phyloP scores from a whole-genome alignment of 2,329 filamentous ascomycete genomes.

The Penicillium fuscoglaucum region DNA sequence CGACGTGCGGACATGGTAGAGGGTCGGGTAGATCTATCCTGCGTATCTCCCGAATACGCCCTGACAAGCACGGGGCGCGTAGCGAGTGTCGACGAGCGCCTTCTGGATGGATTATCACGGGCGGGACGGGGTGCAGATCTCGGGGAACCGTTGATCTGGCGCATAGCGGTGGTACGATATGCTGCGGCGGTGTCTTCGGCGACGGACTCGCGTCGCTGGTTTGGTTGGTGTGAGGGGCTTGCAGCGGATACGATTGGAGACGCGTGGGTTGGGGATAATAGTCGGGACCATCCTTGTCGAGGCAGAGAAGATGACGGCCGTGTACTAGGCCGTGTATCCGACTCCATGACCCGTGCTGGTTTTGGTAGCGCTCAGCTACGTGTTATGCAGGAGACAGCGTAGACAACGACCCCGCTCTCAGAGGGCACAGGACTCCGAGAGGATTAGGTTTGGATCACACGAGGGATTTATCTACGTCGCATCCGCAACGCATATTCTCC shows the following conservation, averaged over 20 bases:
- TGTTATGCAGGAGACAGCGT: constrained; percentile 21
- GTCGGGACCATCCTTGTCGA: constrained; percentile 35
- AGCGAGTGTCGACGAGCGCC: constrained; percentile 32
- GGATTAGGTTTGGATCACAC: constrained; percentile 18
- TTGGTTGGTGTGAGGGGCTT: constrained; percentile 25
- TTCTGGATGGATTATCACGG: constrained; percentile 23
- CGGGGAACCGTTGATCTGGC: constrained; percentile 35
- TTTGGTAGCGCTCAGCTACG: neutral
- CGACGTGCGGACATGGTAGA: constrained; percentile 37
- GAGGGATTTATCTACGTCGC: constrained; percentile 22
- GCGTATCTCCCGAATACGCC: constrained; percentile 43
- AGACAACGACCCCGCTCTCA: constrained; percentile 23
- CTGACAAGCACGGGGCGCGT: constrained; percentile 48
- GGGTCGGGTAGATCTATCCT: constrained; percentile 27
- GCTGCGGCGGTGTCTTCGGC: constrained; percentile 23
- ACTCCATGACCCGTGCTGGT: constrained; percentile 32
- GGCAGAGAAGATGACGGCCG: constrained; percentile 32
- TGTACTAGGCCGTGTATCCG: constrained; percentile 30
- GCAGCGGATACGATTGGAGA: constrained; percentile 21
- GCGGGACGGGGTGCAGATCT: constrained; percentile 29
- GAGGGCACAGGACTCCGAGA: constrained; percentile 14
- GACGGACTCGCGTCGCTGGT: constrained; percentile 27
- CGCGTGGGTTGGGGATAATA: constrained; percentile 27
- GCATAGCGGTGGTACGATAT: constrained; percentile 34
- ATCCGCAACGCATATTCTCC: constrained; percentile 17